A percentile compares a stretch with the other conserved stretches of the same genome.
Conservation (phyloP, 306 rosid genomes). For the Oemleria cerasiformis region DNA sequence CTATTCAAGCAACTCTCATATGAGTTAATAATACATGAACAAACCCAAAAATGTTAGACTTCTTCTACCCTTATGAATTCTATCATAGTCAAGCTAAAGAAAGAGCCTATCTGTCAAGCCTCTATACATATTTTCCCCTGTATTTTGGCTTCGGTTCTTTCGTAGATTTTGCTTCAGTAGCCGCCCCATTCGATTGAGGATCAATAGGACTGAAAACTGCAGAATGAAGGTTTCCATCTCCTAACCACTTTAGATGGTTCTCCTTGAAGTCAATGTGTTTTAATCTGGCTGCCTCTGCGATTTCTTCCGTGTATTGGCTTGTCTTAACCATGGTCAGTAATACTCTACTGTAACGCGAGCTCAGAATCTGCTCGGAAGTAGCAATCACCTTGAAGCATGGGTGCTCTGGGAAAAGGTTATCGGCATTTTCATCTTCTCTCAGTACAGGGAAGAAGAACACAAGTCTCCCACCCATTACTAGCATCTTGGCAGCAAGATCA, state of each 20-base stretch:
- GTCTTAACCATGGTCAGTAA: slow-evolving; percentile 81
- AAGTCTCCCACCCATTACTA: slow-evolving; percentile 78
- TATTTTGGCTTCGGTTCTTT: slow-evolving; percentile 81
- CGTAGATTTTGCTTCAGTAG: slow-evolving; percentile 36
- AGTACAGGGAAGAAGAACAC: slow-evolving; percentile 90
- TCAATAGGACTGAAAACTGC: slow-evolving; percentile 72
- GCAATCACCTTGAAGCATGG: slow-evolving; percentile 67
- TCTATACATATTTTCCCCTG: slow-evolving; percentile 85
- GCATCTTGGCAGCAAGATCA: slow-evolving; percentile 85
- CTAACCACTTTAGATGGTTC: slow-evolving; percentile 90
- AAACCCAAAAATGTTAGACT: background rate
- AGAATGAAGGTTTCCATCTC: slow-evolving; percentile 96
- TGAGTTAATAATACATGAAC: background rate
- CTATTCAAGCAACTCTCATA: background rate
- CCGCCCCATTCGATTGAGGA: slow-evolving; percentile 31
- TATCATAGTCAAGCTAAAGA: background rate
- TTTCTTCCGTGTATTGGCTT: slow-evolving; percentile 63
- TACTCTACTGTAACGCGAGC: slow-evolving; percentile 86
- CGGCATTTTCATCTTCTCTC: slow-evolving; percentile 64
- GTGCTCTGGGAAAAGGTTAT: slow-evolving; percentile 67
- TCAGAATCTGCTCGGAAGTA: slow-evolving; percentile 83
- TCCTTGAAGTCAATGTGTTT: slow-evolving; percentile 74
- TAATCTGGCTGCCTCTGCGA: slow-evolving; percentile 64
- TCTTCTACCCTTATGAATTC: background rate
- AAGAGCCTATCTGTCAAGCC: slow-evolving; percentile 3